Evolutionary conservation across 2,329 filamentous ascomycete genomes (phyloP).

Genomic region (Zopfia rhizophila): DNA sequence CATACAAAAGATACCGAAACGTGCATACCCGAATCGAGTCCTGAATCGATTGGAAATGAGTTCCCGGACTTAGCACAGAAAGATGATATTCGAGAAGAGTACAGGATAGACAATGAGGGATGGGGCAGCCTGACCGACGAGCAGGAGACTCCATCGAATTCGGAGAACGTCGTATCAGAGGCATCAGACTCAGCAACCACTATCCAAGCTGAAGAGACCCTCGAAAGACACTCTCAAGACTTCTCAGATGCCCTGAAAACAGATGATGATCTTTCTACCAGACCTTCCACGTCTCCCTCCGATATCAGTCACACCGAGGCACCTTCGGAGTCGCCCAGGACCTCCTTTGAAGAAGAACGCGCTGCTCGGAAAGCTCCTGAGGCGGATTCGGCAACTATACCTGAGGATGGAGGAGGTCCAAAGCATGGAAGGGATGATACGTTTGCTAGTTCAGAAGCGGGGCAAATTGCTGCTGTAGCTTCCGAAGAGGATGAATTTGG

Average conservation of each 20-base stretch:
- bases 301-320: constrained; percentile 45
- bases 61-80: not conserved
- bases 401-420: not conserved
- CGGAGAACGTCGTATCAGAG: constrained; percentile 36
- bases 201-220: constrained; percentile 32
- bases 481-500: constrained; percentile 28
- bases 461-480: not conserved
- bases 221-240: constrained; percentile 8
- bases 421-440: not conserved
- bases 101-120: constrained; percentile 12
- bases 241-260: constrained; percentile 20
- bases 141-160: constrained; percentile 14
- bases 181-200: constrained; percentile 46
- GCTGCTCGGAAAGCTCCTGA: constrained; percentile 1
- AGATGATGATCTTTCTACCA: constrained; percentile 46
- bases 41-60: not conserved
- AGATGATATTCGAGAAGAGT: too few species aligned
- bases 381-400: not conserved
- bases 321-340: constrained; percentile 45
- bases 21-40: constrained; percentile 3
- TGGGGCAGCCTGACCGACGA: constrained; percentile 25
- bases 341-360: constrained; percentile 49
- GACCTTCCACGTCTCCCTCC: constrained; percentile 49
- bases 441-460: not conserved
- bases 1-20: constrained; percentile 9